Base-by-base conservation (phyloP, 306 rosid species). In the Begonia fuchsioides region DNA sequence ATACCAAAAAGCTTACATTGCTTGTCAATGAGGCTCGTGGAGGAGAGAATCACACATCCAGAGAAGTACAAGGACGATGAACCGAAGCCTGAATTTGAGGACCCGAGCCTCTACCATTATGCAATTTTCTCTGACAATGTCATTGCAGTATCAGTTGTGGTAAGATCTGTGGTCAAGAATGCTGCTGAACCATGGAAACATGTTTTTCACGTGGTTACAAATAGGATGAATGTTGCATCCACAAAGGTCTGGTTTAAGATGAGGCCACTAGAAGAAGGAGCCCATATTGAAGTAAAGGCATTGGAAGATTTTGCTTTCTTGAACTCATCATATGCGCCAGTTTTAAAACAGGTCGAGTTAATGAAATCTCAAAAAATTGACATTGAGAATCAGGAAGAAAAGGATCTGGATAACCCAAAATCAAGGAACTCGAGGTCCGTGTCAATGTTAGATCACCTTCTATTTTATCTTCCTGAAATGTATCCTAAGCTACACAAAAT, bases 241-340 rank as follows among this genome's bases (percentile, higher is more conserved):
- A 92, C 82, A 95, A 92, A 85, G 74, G 96, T 92, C 47, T 92
- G 98, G 98, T 92, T 92, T 63, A 85, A 79, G 75, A 92, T 92
- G 92, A 77, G 98, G 75, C 95, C 96, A 0, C 63, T 76, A 40
- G 93, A 79, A 61, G 79, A 84, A 12, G 94, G 87, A 50, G 94
- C 96, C 0, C 72, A 73, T 68, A 63, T 92, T 58, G 98, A 92
- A 68, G 63, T 92, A 55, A 92, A 85, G 75, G 83, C 94, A 1
- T 70, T 85, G n/a, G 96, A 83, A 53, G 94, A 85, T 49, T 85
- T 59, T 58, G 38, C 77, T 17, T 92, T 92, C 75, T 77, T 92
- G 70, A 92, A 82, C 63, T 66, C 94, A 43, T 85, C 96, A 0
- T 81, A 82, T 59, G 94, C 85, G 51, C 94, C 94, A 0, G 63